Evolutionary conservation across 257 asterid species (phyloP).

Genomic region (Nicotiana tabacum): DNA sequence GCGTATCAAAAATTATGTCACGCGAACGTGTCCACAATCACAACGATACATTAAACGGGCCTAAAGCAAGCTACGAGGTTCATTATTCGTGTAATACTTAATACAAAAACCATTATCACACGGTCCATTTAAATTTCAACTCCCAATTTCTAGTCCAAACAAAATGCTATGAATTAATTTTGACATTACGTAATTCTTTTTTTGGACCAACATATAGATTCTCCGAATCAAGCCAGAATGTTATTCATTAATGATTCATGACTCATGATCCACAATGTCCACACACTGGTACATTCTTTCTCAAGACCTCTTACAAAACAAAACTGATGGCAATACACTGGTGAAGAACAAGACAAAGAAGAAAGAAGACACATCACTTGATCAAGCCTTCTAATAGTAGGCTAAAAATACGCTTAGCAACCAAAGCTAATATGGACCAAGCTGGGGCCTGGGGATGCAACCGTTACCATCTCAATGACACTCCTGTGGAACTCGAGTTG

Average conservation of each 20-base stretch:
- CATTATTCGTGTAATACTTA: too few species aligned
- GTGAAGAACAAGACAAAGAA: background rate
- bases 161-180: too few species aligned
- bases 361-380: background rate
- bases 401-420: background rate
- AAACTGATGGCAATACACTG: constrained; percentile 1
- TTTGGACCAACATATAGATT: too few species aligned
- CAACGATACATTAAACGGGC: too few species aligned
- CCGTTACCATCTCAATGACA: background rate
- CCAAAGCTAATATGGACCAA: background rate
- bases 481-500: background rate
- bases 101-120: too few species aligned
- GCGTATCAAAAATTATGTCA: too few species aligned
- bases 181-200: too few species aligned
- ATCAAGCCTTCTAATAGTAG: background rate
- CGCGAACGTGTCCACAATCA: too few species aligned
- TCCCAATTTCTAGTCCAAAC: too few species aligned
- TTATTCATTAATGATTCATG: background rate
- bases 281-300: background rate
- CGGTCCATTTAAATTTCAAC: too few species aligned
- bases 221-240: background rate
- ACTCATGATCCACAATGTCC: constrained; percentile 1
- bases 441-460: background rate
- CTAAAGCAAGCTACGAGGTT: too few species aligned
- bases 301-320: background rate